These are phyloP conservation scores for Pulveroboletus ravenelii DNA, from an alignment of 768 basidiomycete species.

Conservation along the genomic window DNA sequence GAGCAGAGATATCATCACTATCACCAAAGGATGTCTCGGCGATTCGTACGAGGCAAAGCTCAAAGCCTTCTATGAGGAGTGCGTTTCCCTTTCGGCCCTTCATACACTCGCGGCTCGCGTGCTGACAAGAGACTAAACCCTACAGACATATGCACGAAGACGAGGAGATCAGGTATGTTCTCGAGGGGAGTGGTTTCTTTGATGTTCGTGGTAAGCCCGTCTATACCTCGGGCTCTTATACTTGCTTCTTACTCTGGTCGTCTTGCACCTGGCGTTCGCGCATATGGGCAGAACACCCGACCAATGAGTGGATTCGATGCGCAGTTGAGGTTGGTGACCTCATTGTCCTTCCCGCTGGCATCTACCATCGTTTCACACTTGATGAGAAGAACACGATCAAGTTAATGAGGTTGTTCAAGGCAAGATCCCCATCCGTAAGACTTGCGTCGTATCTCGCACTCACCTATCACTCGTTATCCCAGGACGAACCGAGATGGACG, in stretches of 20 bases:
- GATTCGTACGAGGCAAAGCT: slow-evolving; percentile 80
- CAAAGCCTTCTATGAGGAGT: slow-evolving; percentile 83
- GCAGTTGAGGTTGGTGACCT: slow-evolving; percentile 76
- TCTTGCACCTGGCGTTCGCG: not conserved
- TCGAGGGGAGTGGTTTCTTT: slow-evolving; percentile 87
- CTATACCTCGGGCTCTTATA: too few relatives aligned
- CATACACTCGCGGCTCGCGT: not conserved
- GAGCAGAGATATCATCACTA: slow-evolving; percentile 76
- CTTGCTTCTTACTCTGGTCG: not conserved
- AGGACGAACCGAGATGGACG: slow-evolving; percentile 93
- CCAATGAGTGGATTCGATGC: slow-evolving; percentile 79
- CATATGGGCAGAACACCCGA: slow-evolving; percentile 46
- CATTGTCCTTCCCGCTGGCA: slow-evolving; percentile 84
- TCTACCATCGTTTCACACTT: slow-evolving; percentile 93
- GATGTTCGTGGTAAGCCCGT: slow-evolving; percentile 73
- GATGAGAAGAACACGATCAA: slow-evolving; percentile 70
- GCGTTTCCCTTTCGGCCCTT: slow-evolving; percentile 17
- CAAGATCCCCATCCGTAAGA: slow-evolving; percentile 20
- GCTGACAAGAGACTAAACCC: not conserved
- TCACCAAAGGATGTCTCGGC: slow-evolving; percentile 75
- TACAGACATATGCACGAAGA: slow-evolving; percentile 90
- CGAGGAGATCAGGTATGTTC: slow-evolving; percentile 89
- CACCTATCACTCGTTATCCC: not conserved
- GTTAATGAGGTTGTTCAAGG: slow-evolving; percentile 84
- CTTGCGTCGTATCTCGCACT: not conserved